These are phyloP conservation scores for Novakomyces olei DNA, from an alignment of 805 yeast genomes.

Conservation along the genomic window DNA sequence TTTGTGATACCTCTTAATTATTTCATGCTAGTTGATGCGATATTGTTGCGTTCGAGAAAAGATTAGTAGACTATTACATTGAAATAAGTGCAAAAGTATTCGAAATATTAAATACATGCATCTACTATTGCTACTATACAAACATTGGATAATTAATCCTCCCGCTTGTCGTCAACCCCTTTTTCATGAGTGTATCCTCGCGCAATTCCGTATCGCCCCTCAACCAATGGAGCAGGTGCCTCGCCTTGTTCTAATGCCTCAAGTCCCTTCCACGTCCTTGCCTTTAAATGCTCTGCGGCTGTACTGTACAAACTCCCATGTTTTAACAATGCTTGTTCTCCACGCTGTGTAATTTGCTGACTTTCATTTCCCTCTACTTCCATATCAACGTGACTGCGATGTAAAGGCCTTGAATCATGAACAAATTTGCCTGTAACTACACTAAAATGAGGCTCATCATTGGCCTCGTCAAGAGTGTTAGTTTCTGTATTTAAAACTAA, in stretches of 20 bases:
- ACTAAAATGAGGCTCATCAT: slow-evolving; percentile 8
- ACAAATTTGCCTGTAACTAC: slow-evolving; percentile 1
- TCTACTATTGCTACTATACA: too few relatives aligned
- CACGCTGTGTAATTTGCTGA: not conserved
- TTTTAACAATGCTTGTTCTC: not conserved
- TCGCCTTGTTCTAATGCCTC: not conserved
- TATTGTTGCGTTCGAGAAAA: too few relatives aligned
- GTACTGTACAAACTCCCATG: slow-evolving; percentile 1
- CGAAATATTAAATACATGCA: too few relatives aligned
- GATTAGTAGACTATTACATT: too few relatives aligned
- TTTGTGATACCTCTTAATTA: too few relatives aligned
- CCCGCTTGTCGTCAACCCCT: not conserved
- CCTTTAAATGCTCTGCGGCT: slow-evolving; percentile 1
- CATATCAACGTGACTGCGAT: not conserved
- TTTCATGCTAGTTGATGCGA: too few relatives aligned
- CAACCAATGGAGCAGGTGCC: not conserved
- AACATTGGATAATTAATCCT: too few relatives aligned
- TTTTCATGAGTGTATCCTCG: slow-evolving; percentile 1
- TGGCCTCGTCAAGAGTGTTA: slow-evolving; percentile 6
- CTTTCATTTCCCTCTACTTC: not conserved
- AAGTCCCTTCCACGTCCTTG: slow-evolving; percentile 1
- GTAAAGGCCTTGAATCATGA: not conserved
- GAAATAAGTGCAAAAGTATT: too few relatives aligned
- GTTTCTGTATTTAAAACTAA: slow-evolving; percentile 14
- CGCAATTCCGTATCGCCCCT: not conserved